These are phyloP conservation scores for Fraxinus cuspidata DNA, from an alignment of 257 asterid genomes.

Conservation along the genomic window DNA sequence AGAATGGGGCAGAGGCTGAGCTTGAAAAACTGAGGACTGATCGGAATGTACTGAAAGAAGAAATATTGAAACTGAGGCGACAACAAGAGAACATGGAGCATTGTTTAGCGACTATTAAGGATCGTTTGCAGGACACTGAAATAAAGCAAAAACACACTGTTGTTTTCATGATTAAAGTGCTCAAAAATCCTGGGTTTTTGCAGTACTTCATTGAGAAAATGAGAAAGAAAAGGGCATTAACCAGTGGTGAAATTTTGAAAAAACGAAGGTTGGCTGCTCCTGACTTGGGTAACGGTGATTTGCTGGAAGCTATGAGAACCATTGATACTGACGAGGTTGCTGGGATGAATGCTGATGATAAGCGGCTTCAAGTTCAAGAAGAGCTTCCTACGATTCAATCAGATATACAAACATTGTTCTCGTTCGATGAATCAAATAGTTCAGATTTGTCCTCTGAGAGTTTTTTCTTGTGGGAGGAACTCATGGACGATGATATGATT, in stretches of 20 bases:
- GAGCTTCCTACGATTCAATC: constrained; percentile 42
- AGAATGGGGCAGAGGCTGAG: constrained; percentile 41
- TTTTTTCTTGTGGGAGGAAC: constrained; percentile 86
- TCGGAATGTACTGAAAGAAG: constrained; percentile 39
- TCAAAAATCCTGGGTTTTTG: constrained; percentile 52
- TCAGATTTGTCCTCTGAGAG: constrained; percentile 48
- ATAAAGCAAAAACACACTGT: constrained; percentile 52
- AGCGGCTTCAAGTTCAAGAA: constrained; percentile 31
- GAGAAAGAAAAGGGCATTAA: constrained; percentile 28
- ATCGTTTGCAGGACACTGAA: constrained; percentile 51
- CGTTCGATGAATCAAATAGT: constrained; percentile 44
- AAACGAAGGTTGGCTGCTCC: constrained; percentile 26
- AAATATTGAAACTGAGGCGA: constrained; percentile 55
- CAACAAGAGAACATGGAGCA: constrained; percentile 53
- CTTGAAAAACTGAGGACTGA: constrained; percentile 55
- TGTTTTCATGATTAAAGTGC: constrained; percentile 46
- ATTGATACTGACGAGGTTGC: constrained; percentile 15
- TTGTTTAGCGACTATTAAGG: constrained; percentile 42
- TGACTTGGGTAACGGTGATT: neutral
- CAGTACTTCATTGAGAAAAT: constrained; percentile 40
- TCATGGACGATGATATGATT: constrained; percentile 86
- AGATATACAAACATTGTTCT: constrained; percentile 43
- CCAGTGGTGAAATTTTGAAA: constrained; percentile 31
- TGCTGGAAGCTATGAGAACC: constrained; percentile 22
- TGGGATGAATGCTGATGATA: constrained; percentile 18